Evolutionary conservation across 208 protist species (phyloP), one percentile per base, ranked within the genome.

Genomic region (Trypanosomatidae sp.): DNA sequence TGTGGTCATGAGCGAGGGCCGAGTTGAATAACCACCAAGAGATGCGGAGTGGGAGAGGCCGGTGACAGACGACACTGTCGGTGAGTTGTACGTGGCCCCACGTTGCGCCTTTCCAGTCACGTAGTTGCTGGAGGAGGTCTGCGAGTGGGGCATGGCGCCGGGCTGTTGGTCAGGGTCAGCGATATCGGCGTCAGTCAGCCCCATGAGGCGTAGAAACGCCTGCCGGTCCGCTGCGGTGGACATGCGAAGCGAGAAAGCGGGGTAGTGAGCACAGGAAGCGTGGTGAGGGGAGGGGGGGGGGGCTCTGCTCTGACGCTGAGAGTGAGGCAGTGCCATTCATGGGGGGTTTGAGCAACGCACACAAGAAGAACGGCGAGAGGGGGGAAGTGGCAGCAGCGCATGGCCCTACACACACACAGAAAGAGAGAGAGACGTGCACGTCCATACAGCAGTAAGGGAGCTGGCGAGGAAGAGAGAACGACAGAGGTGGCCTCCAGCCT

Each of bases 121-220:
- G 60, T 43, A 59, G 49, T 22, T 12, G n/a, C 50, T 55, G 1
- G 58, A 50, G 59, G 53, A 46, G 0, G 28, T 19, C 62, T 30
- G 7, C n/a, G 60, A 12, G 28, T 52, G 55, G 9, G 47, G 13
- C 9, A 59, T 12, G 22, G 62, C 10, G 41, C 56, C 46, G 5
- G 41, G 4, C n/a, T 60, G 69, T 7, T 47, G 50, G 28, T 77
- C 79, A 2, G 91, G 88, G 74, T 93, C 85, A 13, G 69, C 55
- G 15, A 97, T 72, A 71, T 97, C 92, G 8, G 91, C 88, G 15
- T 71, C 69, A 0, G 86, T 87, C 28, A 97, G 90, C 13, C 92
- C 92, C 73, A 97, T 86, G 66, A 75, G 62, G 15, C 84, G 82
- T 81, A 97, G 83, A 76, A 97, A 97, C 3, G 84, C 86, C 53